A percentile compares a stretch with the other conserved stretches of the same genome.
These are phyloP conservation scores for Musa troglodytarum DNA, from an alignment of 176 grass and related monocot genomes.

Conservation along the genomic window DNA sequence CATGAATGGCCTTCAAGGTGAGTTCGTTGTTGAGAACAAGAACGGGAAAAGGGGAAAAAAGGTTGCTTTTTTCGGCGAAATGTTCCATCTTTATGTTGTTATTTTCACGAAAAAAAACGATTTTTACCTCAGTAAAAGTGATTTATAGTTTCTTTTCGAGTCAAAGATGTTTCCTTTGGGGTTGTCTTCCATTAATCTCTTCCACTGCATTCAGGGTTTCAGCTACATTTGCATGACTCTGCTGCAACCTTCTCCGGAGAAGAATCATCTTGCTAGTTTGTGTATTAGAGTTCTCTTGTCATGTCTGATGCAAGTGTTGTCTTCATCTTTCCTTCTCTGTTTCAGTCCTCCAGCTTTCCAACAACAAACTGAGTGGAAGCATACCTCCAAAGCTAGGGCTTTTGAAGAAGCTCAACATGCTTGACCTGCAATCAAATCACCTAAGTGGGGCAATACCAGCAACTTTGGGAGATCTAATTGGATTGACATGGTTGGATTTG, in stretches of 20 bases:
- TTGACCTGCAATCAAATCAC: constrained; percentile 69
- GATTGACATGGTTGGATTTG: constrained; percentile 61
- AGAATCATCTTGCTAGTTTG: no score
- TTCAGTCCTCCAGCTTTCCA: constrained; percentile 78
- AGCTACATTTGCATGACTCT: no score
- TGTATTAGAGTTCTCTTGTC: neutral
- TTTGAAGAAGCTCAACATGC: constrained; percentile 59
- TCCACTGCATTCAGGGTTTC: no score
- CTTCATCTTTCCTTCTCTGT: neutral
- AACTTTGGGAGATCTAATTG: constrained; percentile 40
- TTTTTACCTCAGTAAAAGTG: neutral
- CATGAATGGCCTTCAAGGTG: constrained; percentile 61
- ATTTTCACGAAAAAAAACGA: neutral
- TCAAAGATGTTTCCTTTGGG: no score
- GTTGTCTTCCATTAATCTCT: neutral
- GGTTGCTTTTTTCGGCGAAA: neutral
- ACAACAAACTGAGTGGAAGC: constrained; percentile 66
- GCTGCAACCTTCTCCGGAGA: no score
- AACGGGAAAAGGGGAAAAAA: neutral
- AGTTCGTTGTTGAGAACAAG: neutral
- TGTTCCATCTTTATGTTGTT: neutral
- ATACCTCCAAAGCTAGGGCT: constrained; percentile 61
- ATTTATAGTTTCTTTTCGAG: no score
- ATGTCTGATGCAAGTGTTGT: neutral
- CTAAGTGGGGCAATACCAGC: constrained; percentile 69